phyloP scores from a whole-genome alignment of 2,329 filamentous ascomycete genomes.

The Alternaria burnsii region DNA sequence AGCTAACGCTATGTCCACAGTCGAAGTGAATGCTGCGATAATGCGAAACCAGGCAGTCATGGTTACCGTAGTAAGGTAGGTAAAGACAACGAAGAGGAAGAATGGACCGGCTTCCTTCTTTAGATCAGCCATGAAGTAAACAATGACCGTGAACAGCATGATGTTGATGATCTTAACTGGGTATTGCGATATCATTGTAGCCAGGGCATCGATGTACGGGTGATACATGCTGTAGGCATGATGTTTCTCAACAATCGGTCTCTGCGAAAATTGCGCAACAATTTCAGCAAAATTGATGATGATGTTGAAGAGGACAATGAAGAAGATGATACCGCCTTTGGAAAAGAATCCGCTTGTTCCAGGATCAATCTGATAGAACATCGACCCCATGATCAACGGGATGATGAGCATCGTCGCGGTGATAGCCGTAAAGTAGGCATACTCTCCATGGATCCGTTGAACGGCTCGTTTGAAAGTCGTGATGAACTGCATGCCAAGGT shows the following conservation, averaged over 20 bases:
- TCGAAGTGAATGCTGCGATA: not conserved
- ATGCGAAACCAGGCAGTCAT: not conserved
- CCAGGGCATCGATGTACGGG: constrained; percentile 78
- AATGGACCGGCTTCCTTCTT: constrained; percentile 49
- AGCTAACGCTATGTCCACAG: not conserved
- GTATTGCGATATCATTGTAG: constrained; percentile 53
- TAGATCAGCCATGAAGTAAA: constrained; percentile 57
- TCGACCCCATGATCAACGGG: constrained; percentile 76
- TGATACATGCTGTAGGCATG: constrained; percentile 83
- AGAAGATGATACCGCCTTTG: constrained; percentile 72
- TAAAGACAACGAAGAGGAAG: constrained; percentile 54
- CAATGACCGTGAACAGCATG: constrained; percentile 50
- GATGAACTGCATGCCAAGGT: not conserved
- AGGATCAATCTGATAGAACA: constrained; percentile 71
- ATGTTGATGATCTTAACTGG: constrained; percentile 54
- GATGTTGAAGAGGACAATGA: constrained; percentile 83
- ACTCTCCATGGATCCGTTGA: not conserved
- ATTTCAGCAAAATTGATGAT: constrained; percentile 72
- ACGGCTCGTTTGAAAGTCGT: not conserved
- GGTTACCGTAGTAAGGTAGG: not conserved
- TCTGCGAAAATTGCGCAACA: constrained; percentile 59
- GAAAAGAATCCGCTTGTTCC: not conserved
- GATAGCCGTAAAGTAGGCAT: not conserved
- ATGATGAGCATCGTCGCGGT: constrained; percentile 55
- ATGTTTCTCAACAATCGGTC: constrained; percentile 90